Evolutionary conservation across 208 protist species (phyloP), one percentile per base, ranked within the genome.

Genomic region (Leishmania braziliensis): DNA sequence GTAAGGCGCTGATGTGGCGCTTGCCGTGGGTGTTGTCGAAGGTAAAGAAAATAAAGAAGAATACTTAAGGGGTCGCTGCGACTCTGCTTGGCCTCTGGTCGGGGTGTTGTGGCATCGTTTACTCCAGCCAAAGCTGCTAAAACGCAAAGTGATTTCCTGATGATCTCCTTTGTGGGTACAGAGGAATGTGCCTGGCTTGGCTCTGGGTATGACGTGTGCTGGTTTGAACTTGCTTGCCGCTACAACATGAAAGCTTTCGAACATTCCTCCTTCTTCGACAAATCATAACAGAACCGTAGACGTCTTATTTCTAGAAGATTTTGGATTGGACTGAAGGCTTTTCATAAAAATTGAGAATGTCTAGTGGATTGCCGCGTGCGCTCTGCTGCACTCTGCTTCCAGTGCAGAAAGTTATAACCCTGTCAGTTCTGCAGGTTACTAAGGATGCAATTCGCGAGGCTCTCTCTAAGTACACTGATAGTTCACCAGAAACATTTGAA

Each of bases 361-460:
- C 50, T 39, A 5, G 2, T 39, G n/a, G 5, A 43, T 54, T 12
- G 71, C 50, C 20, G 71, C 29, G 50, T 46, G 14, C 71, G 0
- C 50, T 75, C 9, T 12, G 46, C n/a, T 86, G 83, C 79, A 86
- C 69, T 33, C 36, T 86, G 53, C 46, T 86, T 33, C 83, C 83
- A 62, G 83, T 86, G 43, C 75, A 81, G 50, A 79, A 60, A 60
- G 71, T 79, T 10, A 39, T 86, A 16, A 63, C 54, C 29, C 5
- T 86, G 16, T 20, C 69, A 26, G 43, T 86, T 53, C 36, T 62
- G 29, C 29, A 65, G 39, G 48, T n/a, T 9, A 72, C 68, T 36
- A 12, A 62, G 6, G 62, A 48, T 53, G 75, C 75, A 1, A 77
- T 85, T 58, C 43, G 26, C 43, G n/a, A 53, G 39, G 81, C 81